Conservation (phyloP, 805 yeast species). For the Kodamaea lidongshanica region DNA sequence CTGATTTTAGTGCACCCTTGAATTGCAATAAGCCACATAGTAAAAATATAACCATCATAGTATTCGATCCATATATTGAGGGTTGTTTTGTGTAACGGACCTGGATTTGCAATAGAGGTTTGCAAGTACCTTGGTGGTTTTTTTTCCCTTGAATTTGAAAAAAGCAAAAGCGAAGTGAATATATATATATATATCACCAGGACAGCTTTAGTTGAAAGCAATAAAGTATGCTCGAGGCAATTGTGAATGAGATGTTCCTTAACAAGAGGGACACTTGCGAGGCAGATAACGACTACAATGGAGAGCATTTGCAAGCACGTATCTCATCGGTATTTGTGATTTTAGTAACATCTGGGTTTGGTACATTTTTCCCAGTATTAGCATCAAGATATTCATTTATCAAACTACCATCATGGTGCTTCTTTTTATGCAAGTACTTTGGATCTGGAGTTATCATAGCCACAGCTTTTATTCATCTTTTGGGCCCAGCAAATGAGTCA, state of each 20-base stretch:
- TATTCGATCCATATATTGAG: too few relatives aligned
- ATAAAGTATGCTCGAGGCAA: slow-evolving; percentile 7
- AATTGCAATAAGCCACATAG: too few relatives aligned
- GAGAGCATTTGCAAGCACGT: slow-evolving; percentile 40
- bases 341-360: slow-evolving; percentile 45
- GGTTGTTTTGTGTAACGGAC: too few relatives aligned
- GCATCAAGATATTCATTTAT: slow-evolving; percentile 55
- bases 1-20: too few relatives aligned
- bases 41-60: too few relatives aligned
- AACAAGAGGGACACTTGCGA: slow-evolving; percentile 33
- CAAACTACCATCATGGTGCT: slow-evolving; percentile 54
- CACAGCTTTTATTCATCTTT: slow-evolving; percentile 71
- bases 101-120: too few relatives aligned
- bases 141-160: too few relatives aligned
- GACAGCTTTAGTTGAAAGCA: too few relatives aligned
- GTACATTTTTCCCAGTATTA: slow-evolving; percentile 57
- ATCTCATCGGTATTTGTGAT: slow-evolving; percentile 62
- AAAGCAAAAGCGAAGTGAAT: background rate
- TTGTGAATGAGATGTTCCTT: slow-evolving; percentile 10
- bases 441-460: slow-evolving; percentile 84
- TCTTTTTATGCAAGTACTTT: slow-evolving; percentile 65
- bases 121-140: slow-evolving; percentile 8
- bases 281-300: slow-evolving; percentile 40
- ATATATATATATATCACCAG: background rate
- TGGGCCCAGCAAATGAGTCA: slow-evolving; percentile 62